phyloP scores from a whole-genome alignment of 169 alveolate species.

The Plasmodium gaboni region DNA sequence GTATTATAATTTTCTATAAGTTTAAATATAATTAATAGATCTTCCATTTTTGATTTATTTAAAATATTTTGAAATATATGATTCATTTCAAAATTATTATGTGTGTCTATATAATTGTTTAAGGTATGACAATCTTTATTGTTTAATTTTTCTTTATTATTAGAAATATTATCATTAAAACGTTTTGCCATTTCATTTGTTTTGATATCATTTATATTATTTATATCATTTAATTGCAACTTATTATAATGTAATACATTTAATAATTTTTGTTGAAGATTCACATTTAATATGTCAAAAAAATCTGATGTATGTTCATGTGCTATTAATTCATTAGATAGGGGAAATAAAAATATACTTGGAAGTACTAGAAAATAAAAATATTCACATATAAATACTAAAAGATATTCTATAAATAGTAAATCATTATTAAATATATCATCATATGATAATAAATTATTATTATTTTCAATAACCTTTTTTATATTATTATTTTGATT shows the following conservation, averaged over 20 bases:
- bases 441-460: no score
- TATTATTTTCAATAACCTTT: no score
- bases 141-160: not conserved
- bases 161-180: not conserved
- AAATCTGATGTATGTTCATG: slow-evolving; percentile 49
- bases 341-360: slow-evolving; percentile 37
- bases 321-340: slow-evolving; percentile 25
- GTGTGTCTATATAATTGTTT: not conserved
- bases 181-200: not conserved
- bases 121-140: not conserved
- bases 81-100: not conserved
- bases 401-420: slow-evolving; percentile 22
- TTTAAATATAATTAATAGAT: slow-evolving; percentile 43
- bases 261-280: slow-evolving; percentile 32
- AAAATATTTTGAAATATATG: not conserved
- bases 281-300: slow-evolving; percentile 19
- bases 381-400: slow-evolving; percentile 30
- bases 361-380: slow-evolving; percentile 58
- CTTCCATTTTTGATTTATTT: slow-evolving; percentile 27
- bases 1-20: slow-evolving; percentile 22
- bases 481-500: no score
- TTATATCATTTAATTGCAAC: slow-evolving; percentile 30
- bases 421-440: not conserved
- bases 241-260: slow-evolving; percentile 40
- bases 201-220: not conserved